These are phyloP conservation scores for Penicillium janthinellum DNA, from an alignment of 2,329 filamentous ascomycete species.

Conservation along the genomic window DNA sequence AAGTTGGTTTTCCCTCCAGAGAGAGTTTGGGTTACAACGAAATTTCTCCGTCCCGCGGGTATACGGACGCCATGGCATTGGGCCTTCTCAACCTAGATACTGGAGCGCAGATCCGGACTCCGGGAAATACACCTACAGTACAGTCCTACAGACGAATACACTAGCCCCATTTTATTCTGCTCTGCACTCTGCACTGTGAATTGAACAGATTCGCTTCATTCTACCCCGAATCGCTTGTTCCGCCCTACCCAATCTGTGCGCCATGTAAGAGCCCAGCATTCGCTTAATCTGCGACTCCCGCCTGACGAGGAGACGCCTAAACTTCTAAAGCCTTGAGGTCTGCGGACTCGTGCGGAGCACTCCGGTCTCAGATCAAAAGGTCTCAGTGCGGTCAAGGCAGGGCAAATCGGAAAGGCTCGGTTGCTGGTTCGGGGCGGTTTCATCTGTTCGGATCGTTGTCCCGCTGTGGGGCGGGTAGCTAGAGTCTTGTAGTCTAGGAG, in stretches of 20 bases:
- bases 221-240: neutral
- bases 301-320: conserved; percentile 7
- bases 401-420: conserved; percentile 32
- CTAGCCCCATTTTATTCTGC: neutral
- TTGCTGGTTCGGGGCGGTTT: conserved; percentile 22
- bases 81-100: neutral
- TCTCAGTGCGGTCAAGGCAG: conserved; percentile 4
- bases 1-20: too few relatives aligned
- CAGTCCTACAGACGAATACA: too few relatives aligned
- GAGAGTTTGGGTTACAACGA: neutral
- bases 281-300: conserved; percentile 22
- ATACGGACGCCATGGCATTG: neutral
- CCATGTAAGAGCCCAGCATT: conserved; percentile 16
- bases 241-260: conserved; percentile 6
- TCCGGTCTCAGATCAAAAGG: conserved; percentile 22
- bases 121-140: too few relatives aligned
- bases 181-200: neutral
- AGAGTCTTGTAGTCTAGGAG: conserved; percentile 1
- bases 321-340: neutral
- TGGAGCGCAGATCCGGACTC: neutral
- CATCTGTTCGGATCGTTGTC: conserved; percentile 27
- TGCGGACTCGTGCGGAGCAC: conserved; percentile 11
- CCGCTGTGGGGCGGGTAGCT: conserved; percentile 26
- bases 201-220: neutral
- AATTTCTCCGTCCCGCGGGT: neutral